phyloP scores from a whole-genome alignment of 371 early-diverging fungal species.

The Actinomortierella ambigua region DNA sequence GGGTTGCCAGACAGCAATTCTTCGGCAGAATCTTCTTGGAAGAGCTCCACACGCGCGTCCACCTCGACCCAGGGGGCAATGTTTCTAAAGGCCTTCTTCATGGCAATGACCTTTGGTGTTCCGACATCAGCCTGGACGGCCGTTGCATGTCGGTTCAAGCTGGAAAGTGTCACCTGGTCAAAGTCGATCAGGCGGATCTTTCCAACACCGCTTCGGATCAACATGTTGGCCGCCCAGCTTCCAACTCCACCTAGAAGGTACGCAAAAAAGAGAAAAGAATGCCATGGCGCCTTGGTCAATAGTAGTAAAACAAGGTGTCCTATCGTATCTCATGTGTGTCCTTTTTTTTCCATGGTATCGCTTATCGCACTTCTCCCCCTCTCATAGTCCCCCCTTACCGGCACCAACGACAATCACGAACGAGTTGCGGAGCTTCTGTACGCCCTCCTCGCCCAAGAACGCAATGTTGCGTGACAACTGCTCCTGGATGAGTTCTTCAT shows the following conservation, averaged over 20 bases:
- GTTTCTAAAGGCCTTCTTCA: conserved; percentile 70
- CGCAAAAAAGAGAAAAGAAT: neutral
- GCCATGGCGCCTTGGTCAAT: no score
- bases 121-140: conserved; percentile 91
- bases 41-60: conserved; percentile 79
- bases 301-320: no score
- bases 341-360: no score
- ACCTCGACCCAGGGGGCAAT: conserved; percentile 83
- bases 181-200: conserved; percentile 92
- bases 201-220: conserved; percentile 88
- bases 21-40: conserved; percentile 73
- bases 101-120: conserved; percentile 80
- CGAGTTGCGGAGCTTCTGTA: conserved; percentile 63
- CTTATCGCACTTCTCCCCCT: no score
- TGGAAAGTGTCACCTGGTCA: conserved; percentile 92
- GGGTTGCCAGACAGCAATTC: conserved; percentile 72
- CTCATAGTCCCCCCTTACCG: no score
- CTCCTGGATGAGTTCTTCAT: conserved; percentile 78
- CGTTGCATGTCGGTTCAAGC: conserved; percentile 92
- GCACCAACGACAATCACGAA: conserved; percentile 95
- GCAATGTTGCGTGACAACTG: conserved; percentile 85
- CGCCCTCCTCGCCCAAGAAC: conserved; percentile 86
- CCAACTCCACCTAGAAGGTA: conserved; percentile 80
- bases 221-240: conserved; percentile 90
- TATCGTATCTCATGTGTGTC: no score